A percentile compares a stretch with the other conserved stretches of the same genome.
Conservation (phyloP, 2,329 filamentous ascomycete genomes). For the Decorospora gaudefroyi region DNA sequence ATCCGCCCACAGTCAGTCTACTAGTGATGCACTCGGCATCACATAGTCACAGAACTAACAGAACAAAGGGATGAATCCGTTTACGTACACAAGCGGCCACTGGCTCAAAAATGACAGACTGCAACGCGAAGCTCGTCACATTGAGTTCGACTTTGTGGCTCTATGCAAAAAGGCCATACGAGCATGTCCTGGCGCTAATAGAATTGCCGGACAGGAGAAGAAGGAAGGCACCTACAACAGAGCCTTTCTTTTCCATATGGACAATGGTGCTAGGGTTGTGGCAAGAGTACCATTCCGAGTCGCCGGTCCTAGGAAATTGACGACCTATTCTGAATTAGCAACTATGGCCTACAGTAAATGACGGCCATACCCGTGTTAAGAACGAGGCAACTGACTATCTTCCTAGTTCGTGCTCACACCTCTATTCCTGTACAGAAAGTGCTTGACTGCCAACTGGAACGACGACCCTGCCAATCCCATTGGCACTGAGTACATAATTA, state of each 20-base stretch:
- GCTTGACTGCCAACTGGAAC: slow-evolving; percentile 51
- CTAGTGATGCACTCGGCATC: neutral
- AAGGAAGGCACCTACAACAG: slow-evolving; percentile 51
- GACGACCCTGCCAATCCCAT: slow-evolving; percentile 39
- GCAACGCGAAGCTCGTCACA: slow-evolving; percentile 42
- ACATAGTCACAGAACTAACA: neutral
- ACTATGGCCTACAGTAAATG: slow-evolving; percentile 49
- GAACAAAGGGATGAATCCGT: slow-evolving; percentile 7
- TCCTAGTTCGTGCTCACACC: slow-evolving; percentile 42
- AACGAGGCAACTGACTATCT: neutral
- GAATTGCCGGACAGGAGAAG: slow-evolving; percentile 45
- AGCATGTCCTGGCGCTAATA: slow-evolving; percentile 40
- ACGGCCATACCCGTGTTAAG: neutral
- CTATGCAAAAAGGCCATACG: slow-evolving; percentile 45
- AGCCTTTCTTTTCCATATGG: slow-evolving; percentile 48
- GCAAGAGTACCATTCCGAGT: slow-evolving; percentile 48
- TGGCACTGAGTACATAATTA: slow-evolving; percentile 46
- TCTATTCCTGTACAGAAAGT: slow-evolving; percentile 49
- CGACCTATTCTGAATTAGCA: slow-evolving; percentile 51
- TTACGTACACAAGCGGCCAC: slow-evolving; percentile 23
- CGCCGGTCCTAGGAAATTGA: slow-evolving; percentile 45
- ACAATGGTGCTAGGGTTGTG: slow-evolving; percentile 46
- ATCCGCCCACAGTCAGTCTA: neutral
- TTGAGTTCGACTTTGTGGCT: slow-evolving; percentile 47
- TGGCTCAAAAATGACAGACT: slow-evolving; percentile 45